Percentiles rank a stretch among this genome's conserved stretches.
Evolutionary conservation across 306 rosid species (phyloP).

Genomic region (Sophora flavescens): DNA sequence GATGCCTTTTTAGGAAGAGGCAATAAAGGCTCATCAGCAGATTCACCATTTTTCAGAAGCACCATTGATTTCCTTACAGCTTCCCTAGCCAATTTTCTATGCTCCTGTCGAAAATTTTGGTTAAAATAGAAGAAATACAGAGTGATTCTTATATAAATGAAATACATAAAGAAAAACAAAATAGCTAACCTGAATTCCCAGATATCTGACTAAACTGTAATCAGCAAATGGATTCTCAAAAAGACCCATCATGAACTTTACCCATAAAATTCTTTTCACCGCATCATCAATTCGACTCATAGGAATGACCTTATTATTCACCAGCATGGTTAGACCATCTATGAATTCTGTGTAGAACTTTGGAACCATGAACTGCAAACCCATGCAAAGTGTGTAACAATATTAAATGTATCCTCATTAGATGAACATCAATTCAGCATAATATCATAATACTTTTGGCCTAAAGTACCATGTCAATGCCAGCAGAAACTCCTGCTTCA

Average conservation of each 20-base stretch:
- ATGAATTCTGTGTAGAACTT: constrained; percentile 49
- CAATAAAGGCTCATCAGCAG: constrained; percentile 45
- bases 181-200: constrained; percentile 55
- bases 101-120: constrained; percentile 51
- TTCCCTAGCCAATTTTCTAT: constrained; percentile 57
- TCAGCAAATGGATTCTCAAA: constrained; percentile 61
- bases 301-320: constrained; percentile 52
- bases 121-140: neutral
- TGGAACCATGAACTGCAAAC: constrained; percentile 56
- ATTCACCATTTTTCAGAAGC: constrained; percentile 57
- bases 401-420: constrained; percentile 11
- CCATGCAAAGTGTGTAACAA: constrained; percentile 36
- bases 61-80: constrained; percentile 63
- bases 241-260: constrained; percentile 61
- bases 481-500: constrained; percentile 56
- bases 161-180: neutral
- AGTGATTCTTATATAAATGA: constrained; percentile 22
- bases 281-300: constrained; percentile 65
- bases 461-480: constrained; percentile 60
- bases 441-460: neutral
- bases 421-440: constrained; percentile 9
- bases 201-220: constrained; percentile 48
- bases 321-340: constrained; percentile 51
- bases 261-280: constrained; percentile 55
- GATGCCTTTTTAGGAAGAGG: constrained; percentile 57